phyloP scores from a whole-genome alignment of 2,329 filamentous ascomycete genomes.

The Pyrenophora graminea region DNA sequence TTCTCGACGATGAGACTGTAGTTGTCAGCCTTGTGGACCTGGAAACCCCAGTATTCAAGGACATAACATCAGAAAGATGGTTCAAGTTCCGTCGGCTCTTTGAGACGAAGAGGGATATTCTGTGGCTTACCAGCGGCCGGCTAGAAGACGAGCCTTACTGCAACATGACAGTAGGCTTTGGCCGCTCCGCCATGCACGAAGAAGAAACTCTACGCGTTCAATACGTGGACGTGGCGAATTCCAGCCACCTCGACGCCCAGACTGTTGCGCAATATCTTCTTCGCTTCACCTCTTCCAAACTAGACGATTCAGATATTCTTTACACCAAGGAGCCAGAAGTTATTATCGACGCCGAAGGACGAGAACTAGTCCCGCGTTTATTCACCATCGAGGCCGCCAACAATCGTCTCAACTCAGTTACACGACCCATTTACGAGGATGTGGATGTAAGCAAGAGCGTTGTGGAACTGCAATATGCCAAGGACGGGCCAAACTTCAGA shows the following conservation, averaged over 20 bases:
- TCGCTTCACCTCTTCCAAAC: background rate
- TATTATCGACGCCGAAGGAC: background rate
- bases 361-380: background rate
- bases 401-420: background rate
- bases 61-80: background rate
- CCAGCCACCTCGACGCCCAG: background rate
- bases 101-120: background rate
- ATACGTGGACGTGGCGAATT: background rate
- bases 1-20: background rate
- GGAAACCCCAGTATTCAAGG: conserved; percentile 8
- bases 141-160: conserved; percentile 6
- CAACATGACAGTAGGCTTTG: conserved; percentile 16
- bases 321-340: background rate
- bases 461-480: background rate
- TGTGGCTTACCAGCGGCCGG: conserved; percentile 20
- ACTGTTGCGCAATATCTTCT: background rate
- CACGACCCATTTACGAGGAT: background rate
- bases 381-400: background rate
- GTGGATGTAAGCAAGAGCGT: background rate
- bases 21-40: conserved; percentile 9
- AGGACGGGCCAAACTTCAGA: background rate
- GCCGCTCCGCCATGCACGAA: conserved; percentile 7
- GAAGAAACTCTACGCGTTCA: conserved; percentile 1
- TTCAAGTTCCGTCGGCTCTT: conserved; percentile 5
- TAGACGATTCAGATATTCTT: background rate